These are phyloP conservation scores for Pleurotus sapidus DNA, from an alignment of 768 basidiomycete species.

Conservation along the genomic window DNA sequence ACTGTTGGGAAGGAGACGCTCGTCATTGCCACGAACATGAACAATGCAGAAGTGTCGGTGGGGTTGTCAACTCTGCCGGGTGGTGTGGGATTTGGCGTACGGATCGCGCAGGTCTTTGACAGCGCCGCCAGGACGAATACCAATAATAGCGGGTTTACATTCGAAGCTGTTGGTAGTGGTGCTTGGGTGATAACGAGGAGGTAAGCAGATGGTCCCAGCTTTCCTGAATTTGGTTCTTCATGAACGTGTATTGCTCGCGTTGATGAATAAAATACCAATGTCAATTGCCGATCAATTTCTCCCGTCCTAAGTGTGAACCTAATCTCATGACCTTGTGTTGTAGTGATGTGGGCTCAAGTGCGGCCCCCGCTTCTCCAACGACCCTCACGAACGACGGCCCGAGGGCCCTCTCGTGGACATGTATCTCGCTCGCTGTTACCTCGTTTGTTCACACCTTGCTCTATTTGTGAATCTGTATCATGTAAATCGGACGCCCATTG, in stretches of 20 bases:
- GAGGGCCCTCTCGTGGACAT: neutral
- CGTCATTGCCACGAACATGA: conserved; percentile 50
- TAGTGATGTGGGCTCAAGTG: no score
- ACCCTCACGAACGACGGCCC: neutral
- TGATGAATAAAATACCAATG: neutral
- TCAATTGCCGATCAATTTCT: no score
- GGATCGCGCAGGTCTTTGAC: conserved; percentile 17
- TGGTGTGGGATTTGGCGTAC: neutral
- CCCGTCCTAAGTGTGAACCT: neutral
- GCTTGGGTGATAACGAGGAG: conserved; percentile 8
- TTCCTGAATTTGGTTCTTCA: neutral
- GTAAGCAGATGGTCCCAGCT: neutral
- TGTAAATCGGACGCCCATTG: no score
- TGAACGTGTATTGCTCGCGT: neutral
- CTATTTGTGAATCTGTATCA: no score
- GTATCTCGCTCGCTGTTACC: neutral
- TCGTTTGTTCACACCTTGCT: no score
- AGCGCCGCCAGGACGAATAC: conserved; percentile 17
- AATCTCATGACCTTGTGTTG: neutral
- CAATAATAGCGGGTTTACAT: conserved; percentile 12
- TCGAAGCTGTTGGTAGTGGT: conserved; percentile 10
- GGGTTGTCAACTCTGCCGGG: conserved; percentile 20
- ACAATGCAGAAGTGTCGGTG: conserved; percentile 34
- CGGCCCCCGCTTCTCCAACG: no score
- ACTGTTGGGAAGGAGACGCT: conserved; percentile 35